A percentile compares a stretch with the other conserved stretches of the same genome.
These are phyloP conservation scores for Flammula alnicola DNA, from an alignment of 1,284 basidiomycete species.

Conservation along the genomic window DNA sequence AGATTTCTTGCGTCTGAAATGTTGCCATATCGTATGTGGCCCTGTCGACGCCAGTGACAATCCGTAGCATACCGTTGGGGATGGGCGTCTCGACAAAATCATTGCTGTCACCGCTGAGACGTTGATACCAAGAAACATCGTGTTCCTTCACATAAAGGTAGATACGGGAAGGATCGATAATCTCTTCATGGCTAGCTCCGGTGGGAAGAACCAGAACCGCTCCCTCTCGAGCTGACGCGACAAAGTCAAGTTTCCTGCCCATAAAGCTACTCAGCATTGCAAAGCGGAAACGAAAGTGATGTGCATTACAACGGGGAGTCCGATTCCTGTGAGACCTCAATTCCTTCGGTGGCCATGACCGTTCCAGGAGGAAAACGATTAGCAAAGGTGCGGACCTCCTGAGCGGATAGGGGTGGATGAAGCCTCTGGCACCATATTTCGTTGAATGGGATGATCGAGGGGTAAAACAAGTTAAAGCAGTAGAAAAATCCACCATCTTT, in stretches of 20 bases:
- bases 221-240: not conserved
- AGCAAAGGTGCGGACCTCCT: not conserved
- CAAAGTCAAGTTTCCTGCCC: not conserved
- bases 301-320: not conserved
- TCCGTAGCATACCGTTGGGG: not conserved
- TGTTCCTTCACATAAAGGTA: constrained; percentile 3
- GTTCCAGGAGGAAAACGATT: constrained; percentile 9
- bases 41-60: not conserved
- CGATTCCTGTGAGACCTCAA: not conserved
- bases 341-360: constrained; percentile 10
- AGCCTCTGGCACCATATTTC: not conserved
- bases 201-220: constrained; percentile 3
- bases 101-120: not conserved
- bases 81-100: not conserved
- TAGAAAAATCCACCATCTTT: constrained; percentile 7
- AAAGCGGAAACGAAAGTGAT: not conserved
- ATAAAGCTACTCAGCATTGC: not conserved
- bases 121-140: constrained; percentile 3
- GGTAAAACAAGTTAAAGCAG: constrained; percentile 7
- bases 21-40: constrained; percentile 4
- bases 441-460: constrained; percentile 2
- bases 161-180: not conserved
- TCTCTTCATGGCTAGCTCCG: not conserved
- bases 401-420: not conserved
- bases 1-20: no score